These are phyloP conservation scores for Plasmodium falciparum DNA, from an alignment of 169 alveolate species.

Conservation along the genomic window DNA sequence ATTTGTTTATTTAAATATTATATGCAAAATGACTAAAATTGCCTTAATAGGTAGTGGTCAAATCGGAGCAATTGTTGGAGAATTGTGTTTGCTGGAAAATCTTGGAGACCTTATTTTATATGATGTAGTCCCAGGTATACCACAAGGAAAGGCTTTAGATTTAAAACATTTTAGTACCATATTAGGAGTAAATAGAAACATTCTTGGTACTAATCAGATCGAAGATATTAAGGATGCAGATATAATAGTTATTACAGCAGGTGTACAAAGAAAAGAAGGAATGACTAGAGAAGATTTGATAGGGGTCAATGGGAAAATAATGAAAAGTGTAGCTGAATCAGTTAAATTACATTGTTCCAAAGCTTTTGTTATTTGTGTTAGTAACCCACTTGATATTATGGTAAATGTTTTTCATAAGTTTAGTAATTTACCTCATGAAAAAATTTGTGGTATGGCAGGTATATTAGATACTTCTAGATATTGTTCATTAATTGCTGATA, in stretches of 20 bases:
- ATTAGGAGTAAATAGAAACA: constrained; percentile 78
- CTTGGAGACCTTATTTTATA: constrained; percentile 86
- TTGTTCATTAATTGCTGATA: constrained; percentile 84
- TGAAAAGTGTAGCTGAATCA: constrained; percentile 88
- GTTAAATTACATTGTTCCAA: constrained; percentile 86
- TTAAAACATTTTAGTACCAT: constrained; percentile 85
- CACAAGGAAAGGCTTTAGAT: constrained; percentile 87
- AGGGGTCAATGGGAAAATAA: constrained; percentile 85
- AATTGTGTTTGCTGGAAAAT: constrained; percentile 83
- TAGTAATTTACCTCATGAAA: constrained; percentile 88
- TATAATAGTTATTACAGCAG: constrained; percentile 90
- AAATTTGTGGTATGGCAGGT: constrained; percentile 91
- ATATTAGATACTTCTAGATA: constrained; percentile 89
- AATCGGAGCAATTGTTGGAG: constrained; percentile 88
- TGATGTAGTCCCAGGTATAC: constrained; percentile 86
- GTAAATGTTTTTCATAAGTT: constrained; percentile 83
- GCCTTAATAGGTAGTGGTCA: constrained; percentile 89
- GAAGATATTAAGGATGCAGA: constrained; percentile 86
- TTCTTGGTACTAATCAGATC: constrained; percentile 82
- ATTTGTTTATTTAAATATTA: too few species aligned
- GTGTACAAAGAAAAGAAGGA: constrained; percentile 87
- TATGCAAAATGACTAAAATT: constrained; percentile 78
- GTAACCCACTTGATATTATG: constrained; percentile 92
- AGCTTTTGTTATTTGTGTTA: constrained; percentile 89
- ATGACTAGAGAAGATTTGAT: constrained; percentile 90